These are phyloP conservation scores for Erysimum cheiranthoides DNA, from an alignment of 345 rosid species.

Conservation along the genomic window DNA sequence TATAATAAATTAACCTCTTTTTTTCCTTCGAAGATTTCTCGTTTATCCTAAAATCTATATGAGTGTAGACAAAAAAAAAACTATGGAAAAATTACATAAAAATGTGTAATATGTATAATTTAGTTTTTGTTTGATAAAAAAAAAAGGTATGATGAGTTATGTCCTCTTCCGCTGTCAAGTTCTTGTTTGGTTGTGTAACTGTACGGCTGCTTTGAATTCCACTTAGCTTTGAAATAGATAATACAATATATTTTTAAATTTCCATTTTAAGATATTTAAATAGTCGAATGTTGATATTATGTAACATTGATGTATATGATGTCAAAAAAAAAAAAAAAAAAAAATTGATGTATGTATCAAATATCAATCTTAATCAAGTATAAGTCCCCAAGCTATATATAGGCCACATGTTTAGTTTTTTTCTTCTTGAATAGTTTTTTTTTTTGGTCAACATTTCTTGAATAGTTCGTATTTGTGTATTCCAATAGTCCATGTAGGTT, in stretches of 20 bases:
- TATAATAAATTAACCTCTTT: neutral
- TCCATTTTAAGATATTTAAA: neutral
- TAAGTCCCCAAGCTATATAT: neutral
- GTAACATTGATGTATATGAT: neutral
- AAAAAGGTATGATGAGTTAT: constrained; percentile 2
- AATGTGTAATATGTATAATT: too few relatives aligned
- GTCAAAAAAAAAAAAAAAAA: too few relatives aligned
- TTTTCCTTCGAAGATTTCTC: neutral
- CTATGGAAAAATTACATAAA: neutral
- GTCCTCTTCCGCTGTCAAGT: constrained; percentile 28
- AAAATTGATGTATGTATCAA: neutral
- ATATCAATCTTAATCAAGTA: neutral
- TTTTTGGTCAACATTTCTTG: too few relatives aligned
- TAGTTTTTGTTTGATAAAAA: neutral
- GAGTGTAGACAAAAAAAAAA: neutral
- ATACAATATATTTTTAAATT: neutral
- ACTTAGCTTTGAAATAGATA: neutral
- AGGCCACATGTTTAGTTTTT: constrained; percentile 6
- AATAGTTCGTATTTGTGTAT: neutral
- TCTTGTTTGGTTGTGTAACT: constrained; percentile 26
- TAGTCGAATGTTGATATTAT: neutral
- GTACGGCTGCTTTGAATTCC: constrained; percentile 15
- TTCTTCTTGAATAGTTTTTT: too few relatives aligned
- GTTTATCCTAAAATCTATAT: neutral
- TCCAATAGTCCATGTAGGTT: neutral